A percentile compares a stretch with the other conserved stretches of the same genome.
phyloP scores from a whole-genome alignment of 192 early-diverging fungal genomes.

The Coemansia sp. region DNA sequence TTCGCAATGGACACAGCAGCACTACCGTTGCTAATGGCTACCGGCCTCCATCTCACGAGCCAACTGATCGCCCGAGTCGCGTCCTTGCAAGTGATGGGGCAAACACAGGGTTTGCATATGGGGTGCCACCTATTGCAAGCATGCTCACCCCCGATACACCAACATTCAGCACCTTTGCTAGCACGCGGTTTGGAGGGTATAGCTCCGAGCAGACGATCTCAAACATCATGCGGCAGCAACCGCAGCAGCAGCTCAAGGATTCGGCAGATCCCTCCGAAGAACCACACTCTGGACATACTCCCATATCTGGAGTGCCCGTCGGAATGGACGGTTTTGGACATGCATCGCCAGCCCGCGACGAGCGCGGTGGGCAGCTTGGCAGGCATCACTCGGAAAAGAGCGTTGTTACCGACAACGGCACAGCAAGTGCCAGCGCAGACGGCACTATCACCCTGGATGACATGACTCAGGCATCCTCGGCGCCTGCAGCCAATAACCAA shows the following conservation, averaged over 20 bases:
- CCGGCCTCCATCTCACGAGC: background rate
- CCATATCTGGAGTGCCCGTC: background rate
- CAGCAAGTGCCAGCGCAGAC: conserved; percentile 18
- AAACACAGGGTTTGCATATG: background rate
- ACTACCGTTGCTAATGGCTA: background rate
- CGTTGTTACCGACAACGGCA: conserved; percentile 8
- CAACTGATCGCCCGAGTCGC: background rate
- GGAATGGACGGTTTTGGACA: conserved; percentile 7
- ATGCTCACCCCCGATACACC: conserved; percentile 43
- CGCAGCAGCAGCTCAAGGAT: background rate
- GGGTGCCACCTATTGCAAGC: conserved; percentile 9
- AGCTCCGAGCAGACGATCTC: background rate
- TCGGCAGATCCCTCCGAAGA: background rate
- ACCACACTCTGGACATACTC: background rate
- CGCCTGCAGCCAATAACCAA: background rate
- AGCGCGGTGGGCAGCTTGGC: background rate
- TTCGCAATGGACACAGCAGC: background rate
- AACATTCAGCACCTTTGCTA: conserved; percentile 10
- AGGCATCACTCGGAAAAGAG: conserved; percentile 7
- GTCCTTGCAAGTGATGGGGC: background rate
- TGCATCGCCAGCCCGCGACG: background rate
- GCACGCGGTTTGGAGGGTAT: background rate
- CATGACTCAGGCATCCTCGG: conserved; percentile 19
- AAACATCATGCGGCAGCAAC: background rate
- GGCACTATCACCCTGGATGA: conserved; percentile 40